Evolutionary conservation across 345 rosid species (phyloP), one percentile per base, ranked within the genome.

Genomic region (Excoecaria cochinchinensis): DNA sequence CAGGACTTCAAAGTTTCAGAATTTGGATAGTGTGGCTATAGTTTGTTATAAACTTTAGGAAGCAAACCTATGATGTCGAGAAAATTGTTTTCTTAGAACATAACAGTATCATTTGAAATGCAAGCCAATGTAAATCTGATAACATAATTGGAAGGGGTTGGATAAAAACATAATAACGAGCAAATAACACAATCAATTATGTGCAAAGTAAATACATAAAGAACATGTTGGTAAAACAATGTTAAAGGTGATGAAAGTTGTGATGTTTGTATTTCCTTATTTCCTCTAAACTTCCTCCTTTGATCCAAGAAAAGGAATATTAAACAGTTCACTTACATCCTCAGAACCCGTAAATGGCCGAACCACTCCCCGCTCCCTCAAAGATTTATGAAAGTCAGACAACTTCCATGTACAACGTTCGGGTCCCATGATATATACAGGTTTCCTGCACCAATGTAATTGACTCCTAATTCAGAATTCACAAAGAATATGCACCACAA

Each of bases 401-500:
- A 89, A 82, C 85, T 93, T 95, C 99, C 99, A 90, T 69, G 87
- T 91, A 83, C 99, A 93, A 67, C 86, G 91, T 79, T 95, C 92
- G 6, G 89, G 82, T 81, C 97, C 99, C 79, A 86, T 78, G 38
- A 91, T 82, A 74, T 95, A 95, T 66, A 95, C 97, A 65, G 98
- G 99, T 85, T 95, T 95, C 80, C 98, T 95, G 84, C 63, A 86
- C 42, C 48, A 77, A 46, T 53, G 5, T 52, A 53, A 42, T 48
- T 9, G 64, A 12, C 46, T 15, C 39, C 40, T 22, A 31, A 55
- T 5, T 55, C 36, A 78, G 69, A 9, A n/a, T 55, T 74, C 53
- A 53, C 38, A 19, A 44, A 72, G 25, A 55, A 70, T 67, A 74
- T 22, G 19, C n/a, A 51, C 52, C 25, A 74, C 39, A 3, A 5